Evolutionary conservation across 345 rosid species (phyloP), one percentile per base, ranked within the genome.

Genomic region (Salix arbutifolia): DNA sequence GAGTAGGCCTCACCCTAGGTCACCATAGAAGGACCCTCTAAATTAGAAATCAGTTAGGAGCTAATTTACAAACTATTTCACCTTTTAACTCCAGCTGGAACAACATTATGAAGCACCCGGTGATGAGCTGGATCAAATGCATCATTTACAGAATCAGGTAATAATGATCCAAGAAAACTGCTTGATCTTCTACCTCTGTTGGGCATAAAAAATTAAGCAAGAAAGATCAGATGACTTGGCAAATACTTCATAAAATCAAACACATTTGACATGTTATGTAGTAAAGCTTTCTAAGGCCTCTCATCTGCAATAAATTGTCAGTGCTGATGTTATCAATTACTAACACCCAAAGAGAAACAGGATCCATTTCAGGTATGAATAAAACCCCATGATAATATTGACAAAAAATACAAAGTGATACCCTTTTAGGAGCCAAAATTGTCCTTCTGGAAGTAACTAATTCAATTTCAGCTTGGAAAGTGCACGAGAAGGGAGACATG

Each of bases 111-210:
- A 76, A 92, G 91, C 58, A 94, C 91, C 26, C 87, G 92, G 77
- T 92, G 98, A 81, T 89, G 81, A 21, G 90, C 90, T 52, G 97
- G 93, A 85, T 92, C 97, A 28, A 92, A 78, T 35, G 86, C 93
- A 83, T 92, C 97, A 84, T 88, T 89, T 71, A 94, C 90, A 7
- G 94, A 87, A 66, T 90, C 86, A 0, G 97, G 97, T 76, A 94
- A 85, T 58, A 94, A 86, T 3, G 93, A 89, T 70, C 94, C 98
- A 76, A 91, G 94, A 76, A 90, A 80, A 81, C 94, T 83, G 76
- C 82, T 88, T 37, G 97, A 88, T 79, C 90, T 88, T 88, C 79
- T 90, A 52, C 82, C 77, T 80, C 94, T 91, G 88, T 61, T 62
- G 65, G 65, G 52, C n/a, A 62, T 19, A 17, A 77, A 69, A 73